Evolutionary conservation across 202 grass and related monocot species (phyloP), one percentile per base, ranked within the genome.

Genomic region (Brachypodium distachyon): DNA sequence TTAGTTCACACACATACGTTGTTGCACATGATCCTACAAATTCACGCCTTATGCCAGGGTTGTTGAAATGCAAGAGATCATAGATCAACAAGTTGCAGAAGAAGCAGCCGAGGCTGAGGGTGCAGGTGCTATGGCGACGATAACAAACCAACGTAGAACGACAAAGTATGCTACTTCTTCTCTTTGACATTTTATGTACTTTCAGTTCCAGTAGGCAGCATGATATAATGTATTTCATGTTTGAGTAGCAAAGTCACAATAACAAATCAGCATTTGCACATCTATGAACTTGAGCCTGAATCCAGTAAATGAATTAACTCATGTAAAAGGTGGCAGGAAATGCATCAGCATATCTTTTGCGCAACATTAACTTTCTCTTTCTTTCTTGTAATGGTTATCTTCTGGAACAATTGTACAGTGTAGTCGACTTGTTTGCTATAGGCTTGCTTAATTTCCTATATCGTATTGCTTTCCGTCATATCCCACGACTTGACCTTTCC

Each of bases 41-140:
- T 74, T 81, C 48, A 83, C 34, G 75, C 83, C 5, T 70, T 65
- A 50, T 76, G 50, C 48, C 79, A 99, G 96, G 81, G 90, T 99
- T 81, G 87, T 99, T 78, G 96, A 99, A 89, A 99, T 99, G 96
- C 96, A 99, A 96, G 96, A 99, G 84, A 93, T 93, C 66, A 38
- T 99, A 84, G 96, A 99, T 69, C 92, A 99, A 67, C 96, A 99
- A 90, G 70, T 99, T 77, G 92, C 96, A 69, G 96, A 99, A 85
- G 90, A 91, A 93, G 96, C 96, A 72, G 92, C 96, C 36, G 96
- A 99, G 84, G 96, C 92, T 74, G 96, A 96, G 73, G 96, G 92
- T 69, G 78, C 81, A 51, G 96, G 90, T 16, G 80, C 92, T 42
- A 93, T 96, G 81, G 87, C 90, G 6, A 83, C 87, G 76, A 99